Base-by-base conservation (phyloP, 306 rosid species). In the Begonia peltatifolia region DNA sequence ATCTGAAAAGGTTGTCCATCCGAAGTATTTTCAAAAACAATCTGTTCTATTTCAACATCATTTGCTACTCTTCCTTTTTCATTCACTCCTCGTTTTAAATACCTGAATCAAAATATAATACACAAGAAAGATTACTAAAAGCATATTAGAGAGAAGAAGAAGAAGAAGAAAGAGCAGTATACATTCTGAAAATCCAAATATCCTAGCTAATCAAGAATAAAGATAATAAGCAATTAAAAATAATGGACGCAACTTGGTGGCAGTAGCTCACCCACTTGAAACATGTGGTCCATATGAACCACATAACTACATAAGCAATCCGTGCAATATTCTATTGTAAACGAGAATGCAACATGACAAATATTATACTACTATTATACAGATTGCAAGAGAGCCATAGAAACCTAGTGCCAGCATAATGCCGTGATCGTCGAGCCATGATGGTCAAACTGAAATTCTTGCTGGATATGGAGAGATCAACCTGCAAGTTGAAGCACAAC, bases 331-430 rank as follows among this genome's bases (percentile, higher is more conserved):
- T 30, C 8, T 30, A 30, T 5, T 30, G 9, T 30, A 30, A 3
- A 7, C 8, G 38, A 30, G 38, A 30, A 30, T 30, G 38, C 38
- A 30, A 30, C 38, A 30, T 2, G 6, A 30, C 8, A 30, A 25
- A 30, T 30, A 6, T 30, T 30, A 7, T 10, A 44, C 48, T 10
- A 44, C 9, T 10, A 44, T 44, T 10, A 44, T 44, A 10, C 48
- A 44, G 48, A 44, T 44, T 10, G 48, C 13, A 44, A 10, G 48
- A 10, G 14, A 44, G 48, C 48, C 48, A 44, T 44, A n/a, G 5
- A 58, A 57, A 87, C 97, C 97, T 90, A 68, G 99, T 92, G 62
- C 99, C 99, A 41, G 96, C 99, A 64, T 81, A 92, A 77, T 92
- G 99, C 42, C 94, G 80, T 56, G 99, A 92, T 47, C 99, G 99